Evolutionary conservation across 805 yeast species (phyloP), one percentile per base, ranked within the genome.

Genomic region (Schizosaccharomyces lindneri): DNA sequence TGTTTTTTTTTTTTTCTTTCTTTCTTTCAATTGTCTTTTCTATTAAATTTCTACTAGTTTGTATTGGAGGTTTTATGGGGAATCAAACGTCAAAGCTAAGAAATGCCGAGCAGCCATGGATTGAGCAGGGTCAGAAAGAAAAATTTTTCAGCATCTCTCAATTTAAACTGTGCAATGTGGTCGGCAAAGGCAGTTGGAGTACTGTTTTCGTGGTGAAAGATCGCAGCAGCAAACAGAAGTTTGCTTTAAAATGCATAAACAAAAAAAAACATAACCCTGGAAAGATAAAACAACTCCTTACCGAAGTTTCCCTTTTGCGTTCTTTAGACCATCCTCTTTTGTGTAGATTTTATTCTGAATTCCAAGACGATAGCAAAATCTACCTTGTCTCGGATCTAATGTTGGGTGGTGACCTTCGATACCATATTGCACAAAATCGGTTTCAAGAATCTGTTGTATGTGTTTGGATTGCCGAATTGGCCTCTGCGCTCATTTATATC

Each of bases 401-500:
- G 68, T 39, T 48, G 27, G 70, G 71, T 21, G 72, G 72, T 11
- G 72, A 70, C 57, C 62, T 70, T 57, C 63, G 71, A 51, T 67
- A 65, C 48, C 69, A 67, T 59, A 62, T 69, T 19, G 36, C 59
- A 2, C 62, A 65, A 21, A 63, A 63, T 32, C 61, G 67, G 3
- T 65, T 70, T 55, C 60, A 65, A 9, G 72, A 69, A 55, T 62
- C 61, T 24, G 70, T 70, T 5, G 62, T 68, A 21, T 55, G 64
- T n/a, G 60, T 65, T 55, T 64, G 69, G 62, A 62, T 68, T n/a
- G 67, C 69, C 9, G 72, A 70, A 59, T 61, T 68, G 6, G 65
- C 68, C 9, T 65, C 68, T 51, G 72, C 72, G 9, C 59, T 70
- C 6, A 64, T 64, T 9, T 93, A 89, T 70, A 75, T 93, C 67